phyloP scores from a whole-genome alignment of 2,329 filamentous ascomycete species.

The Fusarium poae region DNA sequence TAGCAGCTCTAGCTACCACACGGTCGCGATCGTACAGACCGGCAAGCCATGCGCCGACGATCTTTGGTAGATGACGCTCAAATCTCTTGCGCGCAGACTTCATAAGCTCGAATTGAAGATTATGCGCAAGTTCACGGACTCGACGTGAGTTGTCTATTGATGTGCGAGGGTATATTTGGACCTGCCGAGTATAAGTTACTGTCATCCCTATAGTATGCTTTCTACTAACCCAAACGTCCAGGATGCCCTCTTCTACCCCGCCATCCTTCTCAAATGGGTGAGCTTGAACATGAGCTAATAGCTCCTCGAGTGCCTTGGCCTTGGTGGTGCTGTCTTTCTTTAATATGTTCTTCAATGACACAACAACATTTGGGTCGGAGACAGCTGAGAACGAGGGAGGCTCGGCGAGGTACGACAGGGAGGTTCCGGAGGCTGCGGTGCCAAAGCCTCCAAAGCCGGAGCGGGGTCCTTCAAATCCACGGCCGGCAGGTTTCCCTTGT shows the following conservation, averaged over 20 bases:
- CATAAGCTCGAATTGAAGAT: constrained; percentile 73
- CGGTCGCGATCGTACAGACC: constrained; percentile 90
- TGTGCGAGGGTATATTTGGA: constrained; percentile 85
- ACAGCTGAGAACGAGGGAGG: constrained; percentile 84
- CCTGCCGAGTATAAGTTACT: constrained; percentile 62
- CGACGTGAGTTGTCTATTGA: constrained; percentile 91
- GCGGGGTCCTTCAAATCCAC: constrained; percentile 47
- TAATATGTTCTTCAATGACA: constrained; percentile 90
- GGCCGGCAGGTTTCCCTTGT: constrained; percentile 47
- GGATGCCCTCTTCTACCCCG: constrained; percentile 81
- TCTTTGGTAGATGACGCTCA: constrained; percentile 79
- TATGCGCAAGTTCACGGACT: constrained; percentile 88
- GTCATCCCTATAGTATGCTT: not conserved
- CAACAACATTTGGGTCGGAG: constrained; percentile 83
- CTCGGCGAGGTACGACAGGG: constrained; percentile 87
- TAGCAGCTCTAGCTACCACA: constrained; percentile 79
- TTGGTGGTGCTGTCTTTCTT: constrained; percentile 97
- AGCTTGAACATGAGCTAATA: constrained; percentile 73
- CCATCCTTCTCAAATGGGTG: constrained; percentile 67
- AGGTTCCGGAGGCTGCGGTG: constrained; percentile 59
- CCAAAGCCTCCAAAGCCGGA: constrained; percentile 48
- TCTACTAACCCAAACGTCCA: constrained; percentile 83
- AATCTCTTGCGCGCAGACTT: constrained; percentile 82
- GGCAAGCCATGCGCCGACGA: constrained; percentile 91
- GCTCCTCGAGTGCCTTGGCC: constrained; percentile 87